These are phyloP conservation scores for Nicotiana noctiflora DNA, from an alignment of 257 asterid genomes.

Conservation along the genomic window DNA sequence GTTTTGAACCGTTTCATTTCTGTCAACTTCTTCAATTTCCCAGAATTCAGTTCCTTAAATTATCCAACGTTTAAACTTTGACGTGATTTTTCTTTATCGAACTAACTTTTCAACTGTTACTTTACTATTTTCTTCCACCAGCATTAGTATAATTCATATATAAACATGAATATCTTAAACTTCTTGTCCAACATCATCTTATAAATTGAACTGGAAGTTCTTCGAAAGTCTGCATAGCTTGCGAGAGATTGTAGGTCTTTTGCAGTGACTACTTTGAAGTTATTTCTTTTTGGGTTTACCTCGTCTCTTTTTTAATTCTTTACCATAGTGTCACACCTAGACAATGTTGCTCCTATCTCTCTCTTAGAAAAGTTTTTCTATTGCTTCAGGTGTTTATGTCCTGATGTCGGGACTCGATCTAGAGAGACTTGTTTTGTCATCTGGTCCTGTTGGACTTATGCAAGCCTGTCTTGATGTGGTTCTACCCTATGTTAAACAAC, in stretches of 20 bases:
- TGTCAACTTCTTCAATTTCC: background rate
- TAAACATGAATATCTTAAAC: background rate
- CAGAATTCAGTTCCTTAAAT: background rate
- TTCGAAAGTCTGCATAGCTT: background rate
- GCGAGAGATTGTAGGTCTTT: background rate
- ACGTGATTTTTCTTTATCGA: background rate
- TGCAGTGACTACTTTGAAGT: background rate
- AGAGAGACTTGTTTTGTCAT: slow-evolving; percentile 95
- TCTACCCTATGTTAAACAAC: slow-evolving; percentile 81
- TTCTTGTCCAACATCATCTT: background rate
- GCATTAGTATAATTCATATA: background rate
- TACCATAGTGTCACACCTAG: background rate
- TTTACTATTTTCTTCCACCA: background rate
- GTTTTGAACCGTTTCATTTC: background rate
- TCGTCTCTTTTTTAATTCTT: background rate
- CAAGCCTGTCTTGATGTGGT: slow-evolving; percentile 92
- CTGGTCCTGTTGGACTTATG: slow-evolving; percentile 96
- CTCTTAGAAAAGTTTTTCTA: slow-evolving; percentile 8
- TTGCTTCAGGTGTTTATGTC: slow-evolving; percentile 85
- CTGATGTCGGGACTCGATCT: slow-evolving; percentile 97
- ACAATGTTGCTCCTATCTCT: background rate
- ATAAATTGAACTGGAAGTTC: background rate
- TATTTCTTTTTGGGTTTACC: background rate
- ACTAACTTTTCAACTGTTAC: background rate
- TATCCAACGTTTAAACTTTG: background rate